These are phyloP conservation scores for Angomonas desouzai DNA, from an alignment of 208 protist species.

Conservation along the genomic window DNA sequence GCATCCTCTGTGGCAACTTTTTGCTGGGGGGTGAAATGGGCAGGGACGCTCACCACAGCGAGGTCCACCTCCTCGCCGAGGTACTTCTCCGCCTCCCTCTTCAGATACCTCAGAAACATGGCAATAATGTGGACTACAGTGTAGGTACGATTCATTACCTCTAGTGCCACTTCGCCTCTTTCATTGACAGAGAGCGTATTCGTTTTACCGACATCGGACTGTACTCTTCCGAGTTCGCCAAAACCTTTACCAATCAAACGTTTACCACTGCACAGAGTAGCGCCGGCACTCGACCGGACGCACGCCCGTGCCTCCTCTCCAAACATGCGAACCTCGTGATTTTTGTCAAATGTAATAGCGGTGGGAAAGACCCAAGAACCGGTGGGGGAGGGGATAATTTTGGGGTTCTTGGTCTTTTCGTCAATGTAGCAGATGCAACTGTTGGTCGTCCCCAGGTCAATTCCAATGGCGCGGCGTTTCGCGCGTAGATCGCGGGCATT, in stretches of 20 bases:
- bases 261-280: constrained; percentile 89
- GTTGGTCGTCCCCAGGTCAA: constrained; percentile 98
- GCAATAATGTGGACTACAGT: constrained; percentile 90
- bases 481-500: constrained; percentile 46
- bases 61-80: constrained; percentile 78
- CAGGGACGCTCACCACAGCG: constrained; percentile 88
- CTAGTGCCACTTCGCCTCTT: constrained; percentile 81
- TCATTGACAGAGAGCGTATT: constrained; percentile 87
- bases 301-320: constrained; percentile 86
- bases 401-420: constrained; percentile 53
- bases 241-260: constrained; percentile 85
- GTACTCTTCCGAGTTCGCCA: constrained; percentile 79
- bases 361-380: constrained; percentile 91
- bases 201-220: constrained; percentile 79
- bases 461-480: constrained; percentile 88
- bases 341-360: constrained; percentile 89
- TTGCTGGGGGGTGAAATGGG: constrained; percentile 91
- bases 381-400: constrained; percentile 88
- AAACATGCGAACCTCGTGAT: constrained; percentile 82
- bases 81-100: constrained; percentile 80
- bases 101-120: constrained; percentile 91
- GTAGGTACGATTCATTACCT: constrained; percentile 88
- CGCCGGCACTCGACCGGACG: constrained; percentile 80
- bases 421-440: constrained; percentile 95
- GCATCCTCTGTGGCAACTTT: constrained; percentile 92